Conservation (phyloP, 2,329 filamentous ascomycete species). For the Pestalotiopsis sp. region DNA sequence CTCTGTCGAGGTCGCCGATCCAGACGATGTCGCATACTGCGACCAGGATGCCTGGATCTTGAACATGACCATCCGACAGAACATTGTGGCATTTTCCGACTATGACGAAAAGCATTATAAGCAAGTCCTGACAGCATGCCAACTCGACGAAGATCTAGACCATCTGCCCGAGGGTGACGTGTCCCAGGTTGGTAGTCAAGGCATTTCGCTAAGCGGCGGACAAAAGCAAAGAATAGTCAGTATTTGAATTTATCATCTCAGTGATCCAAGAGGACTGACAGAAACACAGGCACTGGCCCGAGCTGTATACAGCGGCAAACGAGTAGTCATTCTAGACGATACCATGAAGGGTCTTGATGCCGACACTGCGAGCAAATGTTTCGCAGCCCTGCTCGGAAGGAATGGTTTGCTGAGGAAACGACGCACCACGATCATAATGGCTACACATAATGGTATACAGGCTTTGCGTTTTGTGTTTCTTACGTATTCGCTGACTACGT, state of each 20-base stretch:
- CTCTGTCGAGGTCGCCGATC: constrained; percentile 22
- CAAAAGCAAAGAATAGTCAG: constrained; percentile 43
- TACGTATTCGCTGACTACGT: neutral
- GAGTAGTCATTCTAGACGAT: constrained; percentile 2
- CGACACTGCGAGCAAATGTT: constrained; percentile 9
- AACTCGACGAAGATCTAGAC: constrained; percentile 33
- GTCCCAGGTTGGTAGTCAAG: constrained; percentile 47
- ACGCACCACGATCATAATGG: constrained; percentile 3
- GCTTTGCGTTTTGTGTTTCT: neutral
- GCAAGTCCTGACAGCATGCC: constrained; percentile 27
- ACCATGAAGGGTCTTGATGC: constrained; percentile 7
- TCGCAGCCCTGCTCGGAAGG: neutral
- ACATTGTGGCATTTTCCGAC: constrained; percentile 31
- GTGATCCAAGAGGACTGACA: too few relatives aligned
- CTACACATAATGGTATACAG: constrained; percentile 11
- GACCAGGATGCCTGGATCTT: constrained; percentile 39
- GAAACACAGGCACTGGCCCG: constrained; percentile 1
- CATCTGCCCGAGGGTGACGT: constrained; percentile 38
- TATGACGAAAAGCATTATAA: constrained; percentile 25
- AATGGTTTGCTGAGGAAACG: neutral
- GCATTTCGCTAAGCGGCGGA: constrained; percentile 48
- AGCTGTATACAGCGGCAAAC: constrained; percentile 10
- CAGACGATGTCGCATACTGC: constrained; percentile 37
- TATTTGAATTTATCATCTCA: neutral
- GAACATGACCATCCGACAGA: constrained; percentile 35